Evolutionary conservation across 225 moss, liverwort and hornwort genomes (phyloP).

Genomic region (Polytrichum commune): DNA sequence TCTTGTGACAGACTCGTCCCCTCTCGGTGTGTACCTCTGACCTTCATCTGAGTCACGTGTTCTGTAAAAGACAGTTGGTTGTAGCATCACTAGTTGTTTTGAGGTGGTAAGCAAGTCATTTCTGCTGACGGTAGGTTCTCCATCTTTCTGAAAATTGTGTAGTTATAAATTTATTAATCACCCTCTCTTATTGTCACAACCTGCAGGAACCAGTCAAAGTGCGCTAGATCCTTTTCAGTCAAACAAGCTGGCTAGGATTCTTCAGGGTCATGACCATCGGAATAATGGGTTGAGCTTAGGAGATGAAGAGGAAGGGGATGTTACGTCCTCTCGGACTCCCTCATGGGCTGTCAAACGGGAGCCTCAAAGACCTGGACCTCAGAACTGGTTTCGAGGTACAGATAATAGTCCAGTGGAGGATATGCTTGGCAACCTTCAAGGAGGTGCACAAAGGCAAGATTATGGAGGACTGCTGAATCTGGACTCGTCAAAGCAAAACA

Average conservation of each 20-base stretch:
- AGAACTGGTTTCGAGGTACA: conserved; percentile 30
- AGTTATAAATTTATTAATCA: background rate
- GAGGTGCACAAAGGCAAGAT: conserved; percentile 4
- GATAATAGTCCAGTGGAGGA: conserved; percentile 16
- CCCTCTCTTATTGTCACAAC: background rate
- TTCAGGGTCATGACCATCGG: conserved; percentile 24
- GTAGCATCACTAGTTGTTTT: too few relatives aligned
- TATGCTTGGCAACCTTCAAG: conserved; percentile 2
- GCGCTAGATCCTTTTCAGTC: conserved; percentile 33
- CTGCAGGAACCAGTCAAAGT: conserved; percentile 41
- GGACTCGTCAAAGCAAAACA: background rate
- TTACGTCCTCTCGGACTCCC: conserved; percentile 31
- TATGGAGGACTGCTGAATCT: background rate
- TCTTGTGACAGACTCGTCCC: conserved; percentile 34
- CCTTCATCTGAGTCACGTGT: too few relatives aligned
- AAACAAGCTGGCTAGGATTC: conserved; percentile 38
- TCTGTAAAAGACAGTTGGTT: too few relatives aligned
- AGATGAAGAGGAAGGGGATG: conserved; percentile 45
- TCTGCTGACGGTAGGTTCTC: too few relatives aligned
- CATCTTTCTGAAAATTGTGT: too few relatives aligned
- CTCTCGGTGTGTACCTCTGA: conserved; percentile 24
- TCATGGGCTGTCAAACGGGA: conserved; percentile 60
- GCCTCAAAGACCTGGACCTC: conserved; percentile 22
- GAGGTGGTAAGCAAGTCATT: too few relatives aligned
- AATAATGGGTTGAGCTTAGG: conserved; percentile 23